phyloP scores from a whole-genome alignment of 345 rosid genomes.

The Gossypium arboreum region DNA sequence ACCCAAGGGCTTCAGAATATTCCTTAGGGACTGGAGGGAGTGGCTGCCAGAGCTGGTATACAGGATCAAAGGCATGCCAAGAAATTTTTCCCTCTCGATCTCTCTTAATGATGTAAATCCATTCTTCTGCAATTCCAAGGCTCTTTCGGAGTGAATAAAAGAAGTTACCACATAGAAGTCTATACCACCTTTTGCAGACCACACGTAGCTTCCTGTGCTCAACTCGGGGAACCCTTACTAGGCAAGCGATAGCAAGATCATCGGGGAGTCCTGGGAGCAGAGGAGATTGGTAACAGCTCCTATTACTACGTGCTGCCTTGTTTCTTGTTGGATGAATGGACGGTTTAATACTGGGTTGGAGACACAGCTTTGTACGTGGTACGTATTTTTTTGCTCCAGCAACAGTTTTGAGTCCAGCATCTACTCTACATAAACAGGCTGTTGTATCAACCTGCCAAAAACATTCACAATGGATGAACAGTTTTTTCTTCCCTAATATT shows the following conservation, averaged over 20 bases:
- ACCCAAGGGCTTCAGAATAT: slow-evolving; percentile 67
- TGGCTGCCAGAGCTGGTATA: slow-evolving; percentile 70
- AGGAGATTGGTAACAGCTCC: slow-evolving; percentile 62
- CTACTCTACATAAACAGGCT: slow-evolving; percentile 71
- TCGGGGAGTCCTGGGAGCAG: slow-evolving; percentile 75
- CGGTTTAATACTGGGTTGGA: slow-evolving; percentile 64
- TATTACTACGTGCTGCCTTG: slow-evolving; percentile 51
- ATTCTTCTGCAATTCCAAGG: slow-evolving; percentile 67
- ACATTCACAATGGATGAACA: background rate
- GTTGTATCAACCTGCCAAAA: slow-evolving; percentile 67
- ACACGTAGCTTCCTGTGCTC: slow-evolving; percentile 71
- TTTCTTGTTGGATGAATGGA: slow-evolving; percentile 66
- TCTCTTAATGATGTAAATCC: slow-evolving; percentile 68
- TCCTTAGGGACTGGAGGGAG: slow-evolving; percentile 75
- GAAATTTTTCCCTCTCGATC: slow-evolving; percentile 70
- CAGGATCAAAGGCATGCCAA: slow-evolving; percentile 79
- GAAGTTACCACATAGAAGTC: slow-evolving; percentile 63
- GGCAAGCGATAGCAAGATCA: slow-evolving; percentile 83
- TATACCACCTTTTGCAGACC: slow-evolving; percentile 73
- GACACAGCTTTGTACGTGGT: slow-evolving; percentile 71
- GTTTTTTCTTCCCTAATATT: background rate
- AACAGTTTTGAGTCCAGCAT: slow-evolving; percentile 71
- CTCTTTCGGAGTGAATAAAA: slow-evolving; percentile 64
- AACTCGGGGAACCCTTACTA: slow-evolving; percentile 58
- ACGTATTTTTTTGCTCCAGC: slow-evolving; percentile 64